Percentiles rank a stretch among this genome's conserved stretches.
Conservation (phyloP, 305 asterid species). For the Fraxinus sp. region DNA sequence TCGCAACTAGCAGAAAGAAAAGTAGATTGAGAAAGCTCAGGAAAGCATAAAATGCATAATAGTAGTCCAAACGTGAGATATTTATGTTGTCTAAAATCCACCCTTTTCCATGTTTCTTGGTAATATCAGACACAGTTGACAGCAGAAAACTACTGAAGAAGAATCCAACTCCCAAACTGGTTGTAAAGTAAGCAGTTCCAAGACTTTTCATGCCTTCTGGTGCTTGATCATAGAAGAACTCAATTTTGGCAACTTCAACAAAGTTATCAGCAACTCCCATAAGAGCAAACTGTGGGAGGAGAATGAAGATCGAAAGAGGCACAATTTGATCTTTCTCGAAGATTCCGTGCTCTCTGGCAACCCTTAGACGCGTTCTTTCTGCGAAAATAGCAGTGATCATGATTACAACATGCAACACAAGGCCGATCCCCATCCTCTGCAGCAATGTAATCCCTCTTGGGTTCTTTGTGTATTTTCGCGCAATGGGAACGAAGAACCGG, state of each 20-base stretch:
- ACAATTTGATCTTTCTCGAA: slow-evolving; percentile 31
- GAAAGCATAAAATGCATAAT: slow-evolving; percentile 50
- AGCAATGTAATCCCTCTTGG: slow-evolving; percentile 61
- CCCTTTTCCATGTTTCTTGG: slow-evolving; percentile 48
- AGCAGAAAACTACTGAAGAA: slow-evolving; percentile 58
- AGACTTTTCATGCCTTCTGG: slow-evolving; percentile 77
- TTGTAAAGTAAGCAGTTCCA: slow-evolving; percentile 66
- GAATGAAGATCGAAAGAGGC: slow-evolving; percentile 54
- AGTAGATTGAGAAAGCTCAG: slow-evolving; percentile 48
- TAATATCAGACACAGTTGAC: slow-evolving; percentile 55
- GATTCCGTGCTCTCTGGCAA: slow-evolving; percentile 41
- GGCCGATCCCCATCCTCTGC: slow-evolving; percentile 58
- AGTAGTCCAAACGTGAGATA: slow-evolving; percentile 56
- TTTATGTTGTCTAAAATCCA: slow-evolving; percentile 68
- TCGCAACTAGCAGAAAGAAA: slow-evolving; percentile 53
- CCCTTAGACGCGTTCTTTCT: slow-evolving; percentile 46
- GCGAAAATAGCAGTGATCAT: slow-evolving; percentile 45
- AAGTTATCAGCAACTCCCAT: slow-evolving; percentile 61
- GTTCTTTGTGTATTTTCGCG: slow-evolving; percentile 48
- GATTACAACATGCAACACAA: slow-evolving; percentile 41
- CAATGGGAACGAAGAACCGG: slow-evolving; percentile 46
- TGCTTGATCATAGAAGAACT: slow-evolving; percentile 72
- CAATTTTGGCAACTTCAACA: slow-evolving; percentile 59
- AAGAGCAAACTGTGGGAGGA: slow-evolving; percentile 57
- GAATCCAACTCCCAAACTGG: slow-evolving; percentile 56